These are phyloP conservation scores for Panicum virgatum DNA, from an alignment of 202 grass and related monocot species.

Conservation along the genomic window DNA sequence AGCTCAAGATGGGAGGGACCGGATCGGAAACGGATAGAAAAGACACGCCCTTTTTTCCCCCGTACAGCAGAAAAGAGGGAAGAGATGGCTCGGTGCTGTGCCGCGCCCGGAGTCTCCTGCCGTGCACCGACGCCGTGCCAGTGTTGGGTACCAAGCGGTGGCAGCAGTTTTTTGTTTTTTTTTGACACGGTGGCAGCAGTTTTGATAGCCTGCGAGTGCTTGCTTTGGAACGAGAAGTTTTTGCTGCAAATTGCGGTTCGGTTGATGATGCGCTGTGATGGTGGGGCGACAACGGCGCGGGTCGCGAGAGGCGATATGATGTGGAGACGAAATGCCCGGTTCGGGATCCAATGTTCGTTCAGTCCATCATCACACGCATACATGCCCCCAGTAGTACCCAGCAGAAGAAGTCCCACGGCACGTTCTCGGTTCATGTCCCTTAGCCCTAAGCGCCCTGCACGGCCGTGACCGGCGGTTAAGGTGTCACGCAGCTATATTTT, in stretches of 20 bases:
- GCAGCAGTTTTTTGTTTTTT: too few species aligned
- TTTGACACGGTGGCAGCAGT: too few species aligned
- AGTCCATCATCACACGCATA: not conserved
- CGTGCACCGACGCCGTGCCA: not conserved
- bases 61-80: not conserved
- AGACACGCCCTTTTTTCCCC: not conserved
- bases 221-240: not conserved
- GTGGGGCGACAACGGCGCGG: not conserved
- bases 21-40: not conserved
- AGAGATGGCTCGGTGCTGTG: not conserved
- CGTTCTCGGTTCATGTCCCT: too few species aligned
- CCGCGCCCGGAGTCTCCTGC: not conserved
- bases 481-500: too few species aligned
- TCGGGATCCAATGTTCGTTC: slow-evolving; percentile 1
- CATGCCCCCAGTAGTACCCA: too few species aligned
- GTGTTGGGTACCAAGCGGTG: too few species aligned
- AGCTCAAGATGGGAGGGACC: not conserved
- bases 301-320: not conserved
- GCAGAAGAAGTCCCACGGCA: too few species aligned
- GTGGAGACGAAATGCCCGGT: not conserved
- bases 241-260: not conserved
- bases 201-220: not conserved
- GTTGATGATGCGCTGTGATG: not conserved
- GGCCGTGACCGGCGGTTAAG: too few species aligned
- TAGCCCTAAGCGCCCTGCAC: too few species aligned